Percentiles rank a stretch among this genome's conserved stretches.
phyloP scores from a whole-genome alignment of 371 early-diverging fungal genomes.

The Blakeslea trispora region DNA sequence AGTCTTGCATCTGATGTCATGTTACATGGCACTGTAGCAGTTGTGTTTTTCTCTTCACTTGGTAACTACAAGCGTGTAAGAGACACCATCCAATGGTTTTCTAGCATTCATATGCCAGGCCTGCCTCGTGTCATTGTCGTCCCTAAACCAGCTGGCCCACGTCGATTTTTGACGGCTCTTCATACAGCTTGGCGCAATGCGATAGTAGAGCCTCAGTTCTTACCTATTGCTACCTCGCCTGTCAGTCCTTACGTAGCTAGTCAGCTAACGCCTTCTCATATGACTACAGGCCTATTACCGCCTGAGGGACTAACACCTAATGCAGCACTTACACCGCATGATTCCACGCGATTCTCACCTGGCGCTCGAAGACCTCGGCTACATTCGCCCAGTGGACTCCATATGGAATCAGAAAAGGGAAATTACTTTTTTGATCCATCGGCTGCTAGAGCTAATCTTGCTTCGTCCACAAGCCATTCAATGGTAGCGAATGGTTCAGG shows the following conservation, averaged over 20 bases:
- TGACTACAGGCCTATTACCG: not conserved
- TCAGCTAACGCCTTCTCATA: not conserved
- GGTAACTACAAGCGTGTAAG: slow-evolving; percentile 61
- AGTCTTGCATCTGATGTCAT: slow-evolving; percentile 4
- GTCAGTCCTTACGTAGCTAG: slow-evolving; percentile 26
- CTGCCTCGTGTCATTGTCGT: slow-evolving; percentile 65
- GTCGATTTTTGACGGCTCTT: slow-evolving; percentile 63
- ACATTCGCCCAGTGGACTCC: slow-evolving; percentile 8
- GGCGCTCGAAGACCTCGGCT: slow-evolving; percentile 5
- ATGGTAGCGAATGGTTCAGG: not conserved
- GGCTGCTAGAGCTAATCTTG: not conserved
- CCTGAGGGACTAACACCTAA: not conserved
- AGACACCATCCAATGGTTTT: slow-evolving; percentile 48
- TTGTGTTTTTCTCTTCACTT: slow-evolving; percentile 64
- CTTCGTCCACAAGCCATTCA: not conserved
- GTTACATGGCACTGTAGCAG: slow-evolving; percentile 44
- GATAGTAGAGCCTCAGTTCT: slow-evolving; percentile 57
- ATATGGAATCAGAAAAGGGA: slow-evolving; percentile 21
- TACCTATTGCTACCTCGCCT: slow-evolving; percentile 69
- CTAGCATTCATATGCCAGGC: slow-evolving; percentile 11
- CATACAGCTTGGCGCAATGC: slow-evolving; percentile 64
- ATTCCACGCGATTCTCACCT: slow-evolving; percentile 16
- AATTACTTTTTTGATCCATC: slow-evolving; percentile 27
- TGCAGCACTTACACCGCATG: slow-evolving; percentile 17
- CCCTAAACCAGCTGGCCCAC: slow-evolving; percentile 72